Conservation (phyloP, 139 green algal genomes). For the Coccomyxa sp. region DNA sequence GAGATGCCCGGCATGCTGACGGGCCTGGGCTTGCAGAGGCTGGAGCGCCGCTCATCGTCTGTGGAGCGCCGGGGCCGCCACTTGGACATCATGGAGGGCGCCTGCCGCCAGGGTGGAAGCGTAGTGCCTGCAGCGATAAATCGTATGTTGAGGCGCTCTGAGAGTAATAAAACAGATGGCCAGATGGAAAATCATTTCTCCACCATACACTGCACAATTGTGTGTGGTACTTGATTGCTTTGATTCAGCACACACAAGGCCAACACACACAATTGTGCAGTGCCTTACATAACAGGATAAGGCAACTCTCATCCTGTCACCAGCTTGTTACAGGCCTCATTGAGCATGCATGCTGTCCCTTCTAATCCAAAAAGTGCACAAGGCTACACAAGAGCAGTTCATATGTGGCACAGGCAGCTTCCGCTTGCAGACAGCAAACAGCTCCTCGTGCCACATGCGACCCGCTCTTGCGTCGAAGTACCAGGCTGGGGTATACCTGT, state of each 20-base stretch:
- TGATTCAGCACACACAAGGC: no score
- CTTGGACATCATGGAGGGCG: constrained; percentile 51
- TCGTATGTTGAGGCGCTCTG: no score
- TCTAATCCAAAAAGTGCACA: no score
- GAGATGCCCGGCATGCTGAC: background rate
- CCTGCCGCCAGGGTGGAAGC: constrained; percentile 52
- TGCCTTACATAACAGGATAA: no score
- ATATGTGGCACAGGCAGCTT: background rate
- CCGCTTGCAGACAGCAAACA: background rate
- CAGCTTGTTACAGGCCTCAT: no score
- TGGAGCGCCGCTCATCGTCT: constrained; percentile 10
- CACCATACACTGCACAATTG: no score
- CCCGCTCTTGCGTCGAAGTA: background rate
- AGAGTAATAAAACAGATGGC: no score
- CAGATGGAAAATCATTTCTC: no score
- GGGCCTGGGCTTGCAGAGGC: background rate
- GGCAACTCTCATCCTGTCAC: no score
- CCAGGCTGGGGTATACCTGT: constrained; percentile 1
- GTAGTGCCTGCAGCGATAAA: constrained; percentile 26
- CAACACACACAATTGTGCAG: no score
- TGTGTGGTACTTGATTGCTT: no score
- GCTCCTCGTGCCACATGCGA: background rate
- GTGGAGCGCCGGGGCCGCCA: constrained; percentile 49
- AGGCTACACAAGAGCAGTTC: background rate
- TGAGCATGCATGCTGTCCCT: no score